Evolutionary conservation across 257 asterid species (phyloP).

Genomic region (Gardenia jasminoides): DNA sequence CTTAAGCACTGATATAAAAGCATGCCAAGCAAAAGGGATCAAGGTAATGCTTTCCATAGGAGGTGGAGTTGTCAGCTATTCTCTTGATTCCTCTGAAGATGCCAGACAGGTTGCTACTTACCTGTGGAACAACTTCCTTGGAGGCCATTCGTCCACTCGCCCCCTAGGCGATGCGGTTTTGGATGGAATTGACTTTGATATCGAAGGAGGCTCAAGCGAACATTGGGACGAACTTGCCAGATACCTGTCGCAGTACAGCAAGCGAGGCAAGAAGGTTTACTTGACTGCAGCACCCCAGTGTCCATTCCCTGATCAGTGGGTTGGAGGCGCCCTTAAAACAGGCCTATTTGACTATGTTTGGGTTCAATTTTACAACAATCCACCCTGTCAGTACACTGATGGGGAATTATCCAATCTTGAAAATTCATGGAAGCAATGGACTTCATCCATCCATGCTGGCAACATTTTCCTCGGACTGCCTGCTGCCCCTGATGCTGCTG

Average conservation of each 20-base stretch:
- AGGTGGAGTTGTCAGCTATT: constrained; percentile 49
- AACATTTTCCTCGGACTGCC: constrained; percentile 58
- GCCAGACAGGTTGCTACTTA: constrained; percentile 47
- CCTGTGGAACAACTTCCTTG: constrained; percentile 55
- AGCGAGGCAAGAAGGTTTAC: constrained; percentile 42
- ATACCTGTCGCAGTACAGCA: constrained; percentile 32
- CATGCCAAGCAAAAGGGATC: constrained; percentile 47
- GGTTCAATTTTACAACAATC: constrained; percentile 63
- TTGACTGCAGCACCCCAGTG: constrained; percentile 63
- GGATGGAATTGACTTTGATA: constrained; percentile 62
- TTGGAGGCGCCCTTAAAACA: constrained; percentile 50
- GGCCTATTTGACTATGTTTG: constrained; percentile 60
- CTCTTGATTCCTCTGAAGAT: constrained; percentile 39
- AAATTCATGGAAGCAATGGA: constrained; percentile 47
- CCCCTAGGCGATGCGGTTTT: constrained; percentile 48
- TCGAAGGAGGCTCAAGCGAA: constrained; percentile 47
- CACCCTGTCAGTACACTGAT: constrained; percentile 47
- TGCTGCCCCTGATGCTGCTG: constrained; percentile 60
- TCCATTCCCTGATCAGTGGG: constrained; percentile 56
- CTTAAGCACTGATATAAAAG: constrained; percentile 42
- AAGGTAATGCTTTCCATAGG: constrained; percentile 56
- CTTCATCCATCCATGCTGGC: constrained; percentile 38
- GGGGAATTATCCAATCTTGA: constrained; percentile 32
- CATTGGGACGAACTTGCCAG: constrained; percentile 57
- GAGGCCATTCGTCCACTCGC: constrained; percentile 41